phyloP scores from a whole-genome alignment of 139 green algal genomes.

The Coccomyxa sp. region DNA sequence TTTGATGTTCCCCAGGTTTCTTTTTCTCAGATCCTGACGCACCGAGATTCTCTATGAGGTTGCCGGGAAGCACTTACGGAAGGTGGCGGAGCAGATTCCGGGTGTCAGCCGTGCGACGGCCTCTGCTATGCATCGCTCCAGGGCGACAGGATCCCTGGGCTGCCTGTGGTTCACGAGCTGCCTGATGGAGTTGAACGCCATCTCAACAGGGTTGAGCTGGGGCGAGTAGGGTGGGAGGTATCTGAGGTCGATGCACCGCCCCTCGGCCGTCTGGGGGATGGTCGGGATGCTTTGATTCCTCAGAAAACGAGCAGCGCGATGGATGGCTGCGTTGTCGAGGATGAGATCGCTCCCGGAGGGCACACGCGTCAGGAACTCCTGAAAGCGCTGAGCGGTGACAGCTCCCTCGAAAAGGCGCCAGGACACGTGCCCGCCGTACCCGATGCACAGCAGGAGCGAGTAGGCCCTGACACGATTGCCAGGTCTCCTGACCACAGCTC shows the following conservation, averaged over 20 bases:
- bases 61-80: neutral
- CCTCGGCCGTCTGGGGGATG: neutral
- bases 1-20: neutral
- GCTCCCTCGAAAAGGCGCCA: neutral
- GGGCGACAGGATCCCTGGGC: neutral
- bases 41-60: neutral
- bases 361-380: neutral
- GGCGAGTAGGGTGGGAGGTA: constrained; percentile 2
- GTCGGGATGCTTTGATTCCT: neutral
- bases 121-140: neutral
- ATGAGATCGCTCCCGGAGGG: neutral
- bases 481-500: neutral
- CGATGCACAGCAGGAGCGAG: neutral
- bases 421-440: neutral
- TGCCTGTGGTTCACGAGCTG: neutral
- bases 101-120: neutral
- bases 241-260: neutral
- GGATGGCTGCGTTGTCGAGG: neutral
- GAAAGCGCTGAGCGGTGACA: neutral
- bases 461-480: neutral
- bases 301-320: neutral
- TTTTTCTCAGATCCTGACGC: neutral
- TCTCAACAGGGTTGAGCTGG: constrained; percentile 3
- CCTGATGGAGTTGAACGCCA: constrained; percentile 2
- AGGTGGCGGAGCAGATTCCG: neutral